Evolutionary conservation across 257 asterid species (phyloP), one percentile per base, ranked within the genome.

Genomic region (Capsicum rhomboideum): DNA sequence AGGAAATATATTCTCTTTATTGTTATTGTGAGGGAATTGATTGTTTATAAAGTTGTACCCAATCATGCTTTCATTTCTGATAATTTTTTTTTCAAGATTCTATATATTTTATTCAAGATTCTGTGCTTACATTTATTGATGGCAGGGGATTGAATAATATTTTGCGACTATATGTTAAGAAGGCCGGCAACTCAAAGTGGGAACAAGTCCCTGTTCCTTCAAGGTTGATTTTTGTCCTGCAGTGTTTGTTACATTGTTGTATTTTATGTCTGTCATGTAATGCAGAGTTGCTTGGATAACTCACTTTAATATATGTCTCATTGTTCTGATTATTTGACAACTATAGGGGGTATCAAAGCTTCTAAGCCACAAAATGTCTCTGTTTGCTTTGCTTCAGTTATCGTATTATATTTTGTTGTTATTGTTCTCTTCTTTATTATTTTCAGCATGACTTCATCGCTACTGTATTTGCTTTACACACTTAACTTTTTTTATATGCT

Each of bases 131-230:
- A 58, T 84, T 50, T 87, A 79, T 26, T 75, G 44, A 49, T 91
- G 88, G 84, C 97, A 96, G 99, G 94, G 94, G 98, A 84, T 88
- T 96, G 92, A 96, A 94, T 87, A 96, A 96, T 89, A 96, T 96
- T 77, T 80, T 96, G 90, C 92, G 98, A 90, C 91, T 94, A 59
- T 94, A 93, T 63, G 90, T 92, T 55, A 96, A 96, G 91, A 96
- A 94, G 97, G 98, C 92, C 85, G 92, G 91, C 83, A 87, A 88
- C 90, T 87, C 93, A 46, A 87, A 87, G 68, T 96, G 99, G 99
- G 98, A 92, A 88, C 97, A 88, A 90, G 86, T 96, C 64, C 91
- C 91, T 59, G 88, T 96, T 40, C 99, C 99, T 42, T 91, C 97
- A 84, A 96, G 98, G 99, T 96, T 87, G 83, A 69, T 75, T 75